These are phyloP conservation scores for Hypoxylon lenormandii DNA, from an alignment of 495 filamentous ascomycete genomes.

Conservation along the genomic window DNA sequence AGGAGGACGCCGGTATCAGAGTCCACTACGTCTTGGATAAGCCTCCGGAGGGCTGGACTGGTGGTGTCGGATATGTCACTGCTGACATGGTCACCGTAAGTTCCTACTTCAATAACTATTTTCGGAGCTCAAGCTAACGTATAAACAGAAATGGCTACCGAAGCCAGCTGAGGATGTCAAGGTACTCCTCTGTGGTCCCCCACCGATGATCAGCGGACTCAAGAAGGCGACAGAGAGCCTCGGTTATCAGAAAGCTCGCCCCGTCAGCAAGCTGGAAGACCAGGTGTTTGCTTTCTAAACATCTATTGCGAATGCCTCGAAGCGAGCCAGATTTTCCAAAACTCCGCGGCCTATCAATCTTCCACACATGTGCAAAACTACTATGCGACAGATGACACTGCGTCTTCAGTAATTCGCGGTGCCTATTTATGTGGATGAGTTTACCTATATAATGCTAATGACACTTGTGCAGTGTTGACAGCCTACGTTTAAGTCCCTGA, in stretches of 20 bases:
- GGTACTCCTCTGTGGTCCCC: slow-evolving; percentile 94
- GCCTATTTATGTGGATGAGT: not conserved
- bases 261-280: slow-evolving; percentile 96
- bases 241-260: slow-evolving; percentile 88
- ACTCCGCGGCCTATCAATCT: not conserved
- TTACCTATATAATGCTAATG: not conserved
- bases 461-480: not conserved
- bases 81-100: slow-evolving; percentile 93
- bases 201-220: slow-evolving; percentile 95
- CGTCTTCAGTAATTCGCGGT: not conserved
- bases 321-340: not conserved
- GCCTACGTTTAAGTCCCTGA: slow-evolving; percentile 10
- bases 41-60: slow-evolving; percentile 88
- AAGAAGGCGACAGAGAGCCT: slow-evolving; percentile 93
- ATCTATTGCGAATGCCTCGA: not conserved
- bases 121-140: slow-evolving; percentile 14
- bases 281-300: slow-evolving; percentile 96
- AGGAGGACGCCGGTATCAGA: slow-evolving; percentile 80
- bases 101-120: slow-evolving; percentile 7
- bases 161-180: slow-evolving; percentile 88
- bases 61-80: slow-evolving; percentile 92
- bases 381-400: not conserved
- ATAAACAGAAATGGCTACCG: slow-evolving; percentile 74
- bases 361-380: not conserved
- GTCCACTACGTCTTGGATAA: slow-evolving; percentile 97